Evolutionary conservation across 306 rosid species (phyloP), one percentile per base, ranked within the genome.

Genomic region (Cyclanthera cordifolia): DNA sequence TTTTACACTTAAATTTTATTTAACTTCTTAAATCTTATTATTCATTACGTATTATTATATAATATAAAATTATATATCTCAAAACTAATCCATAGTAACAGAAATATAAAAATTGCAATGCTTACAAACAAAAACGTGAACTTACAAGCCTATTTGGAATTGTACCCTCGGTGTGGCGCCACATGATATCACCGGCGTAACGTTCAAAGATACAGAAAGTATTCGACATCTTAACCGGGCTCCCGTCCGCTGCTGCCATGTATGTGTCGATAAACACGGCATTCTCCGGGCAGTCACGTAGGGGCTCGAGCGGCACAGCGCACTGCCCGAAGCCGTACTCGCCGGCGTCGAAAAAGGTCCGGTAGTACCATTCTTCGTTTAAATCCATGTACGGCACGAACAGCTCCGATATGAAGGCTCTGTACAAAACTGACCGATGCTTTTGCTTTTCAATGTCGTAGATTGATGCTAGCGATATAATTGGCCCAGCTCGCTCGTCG

Each of bases 321-420:
- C 71, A 82, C 5, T 79, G 87, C 4, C 95, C 95, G 10, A 80
- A 79, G 2, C 86, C 85, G 37, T 23, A 84, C 71, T 86, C 95
- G 0, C 88, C 89, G 17, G 60, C 32, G 17, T 88, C 91, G 24
- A 85, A 78, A 69, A 69, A 80, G 9, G 85, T 80, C 27, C 67
- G 75, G 73, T 75, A 84, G 58, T 77, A 86, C 85, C 85, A 77
- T 11, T 88, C 95, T n/a, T 73, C 82, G 2, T 81, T 74, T 57
- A 86, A 88, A 66, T 88, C 91, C 87, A 82, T 86, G 72, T 88
- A 89, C 10, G 88, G 86, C 59, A 84, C 81, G 58, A 79, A 84
- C 2, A 82, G 5, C 74, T 89, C 93, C 2, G 92, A 82, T 68
- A 84, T 66, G 59, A 72, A 84, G 2, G 80, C 92, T 77, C 75